Percentiles rank a stretch among this genome's conserved stretches.
These are phyloP conservation scores for Paramecium bursaria DNA, from an alignment of 73 alveolate species.

Conservation along the genomic window DNA sequence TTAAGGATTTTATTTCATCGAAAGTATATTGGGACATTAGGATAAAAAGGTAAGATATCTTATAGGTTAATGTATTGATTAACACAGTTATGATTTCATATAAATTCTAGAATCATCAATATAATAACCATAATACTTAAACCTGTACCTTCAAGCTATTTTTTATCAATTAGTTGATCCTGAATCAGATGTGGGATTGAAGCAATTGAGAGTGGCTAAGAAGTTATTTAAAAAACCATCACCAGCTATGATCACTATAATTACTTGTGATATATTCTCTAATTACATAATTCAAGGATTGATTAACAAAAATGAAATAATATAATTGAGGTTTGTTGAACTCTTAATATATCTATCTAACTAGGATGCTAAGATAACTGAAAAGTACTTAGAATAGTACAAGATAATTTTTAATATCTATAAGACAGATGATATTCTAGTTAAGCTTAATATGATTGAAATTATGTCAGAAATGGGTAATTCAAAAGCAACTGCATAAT, in stretches of 20 bases:
- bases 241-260: background rate
- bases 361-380: background rate
- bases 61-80: background rate
- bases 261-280: conserved; percentile 1
- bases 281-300: conserved; percentile 30
- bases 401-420: background rate
- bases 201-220: background rate
- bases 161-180: conserved; percentile 23
- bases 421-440: conserved; percentile 35
- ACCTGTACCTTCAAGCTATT: conserved; percentile 3
- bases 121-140: background rate
- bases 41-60: conserved; percentile 20
- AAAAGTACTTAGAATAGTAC: background rate
- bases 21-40: conserved; percentile 9
- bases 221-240: background rate
- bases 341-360: conserved; percentile 23
- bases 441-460: conserved; percentile 52
- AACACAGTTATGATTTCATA: conserved; percentile 6
- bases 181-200: conserved; percentile 34
- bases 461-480: conserved; percentile 28
- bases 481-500: conserved; percentile 17
- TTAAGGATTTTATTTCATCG: background rate
- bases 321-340: conserved; percentile 36
- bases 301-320: conserved; percentile 28
- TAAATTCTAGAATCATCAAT: background rate